phyloP scores from a whole-genome alignment of 2,329 filamentous ascomycete species.

The Phialophora chinensis region DNA sequence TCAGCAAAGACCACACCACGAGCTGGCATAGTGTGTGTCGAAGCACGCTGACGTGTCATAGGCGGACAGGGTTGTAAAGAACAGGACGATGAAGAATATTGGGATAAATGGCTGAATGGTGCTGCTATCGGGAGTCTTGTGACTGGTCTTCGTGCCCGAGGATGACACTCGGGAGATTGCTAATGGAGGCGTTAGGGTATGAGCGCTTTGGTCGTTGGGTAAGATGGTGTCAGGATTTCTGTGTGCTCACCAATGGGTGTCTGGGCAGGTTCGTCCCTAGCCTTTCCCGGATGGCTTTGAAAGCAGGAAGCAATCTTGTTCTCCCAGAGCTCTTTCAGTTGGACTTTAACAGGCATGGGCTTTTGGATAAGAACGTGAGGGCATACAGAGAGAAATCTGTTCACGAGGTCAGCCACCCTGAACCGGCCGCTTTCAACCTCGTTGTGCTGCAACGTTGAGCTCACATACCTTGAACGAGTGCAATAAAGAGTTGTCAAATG shows the following conservation, averaged over 20 bases:
- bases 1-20: conserved; percentile 2
- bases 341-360: conserved; percentile 19
- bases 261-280: conserved; percentile 2
- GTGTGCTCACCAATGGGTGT: conserved; percentile 10
- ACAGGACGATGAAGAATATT: conserved; percentile 6
- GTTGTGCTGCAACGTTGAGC: background rate
- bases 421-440: background rate
- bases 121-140: background rate
- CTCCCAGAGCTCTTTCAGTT: conserved; percentile 16
- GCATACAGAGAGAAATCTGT: conserved; percentile 5
- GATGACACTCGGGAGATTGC: background rate
- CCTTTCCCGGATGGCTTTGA: background rate
- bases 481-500: background rate
- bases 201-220: background rate
- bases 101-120: background rate
- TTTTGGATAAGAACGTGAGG: background rate
- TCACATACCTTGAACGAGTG: conserved; percentile 1
- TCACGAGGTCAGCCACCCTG: background rate
- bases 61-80: background rate
- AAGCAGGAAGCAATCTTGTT: conserved; percentile 5
- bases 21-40: background rate
- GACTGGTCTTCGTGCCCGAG: background rate
- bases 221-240: background rate
- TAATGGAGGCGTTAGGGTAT: background rate
- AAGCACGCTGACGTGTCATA: background rate